phyloP scores from a whole-genome alignment of 768 basidiomycete species.

The Phaffia tasmanica region DNA sequence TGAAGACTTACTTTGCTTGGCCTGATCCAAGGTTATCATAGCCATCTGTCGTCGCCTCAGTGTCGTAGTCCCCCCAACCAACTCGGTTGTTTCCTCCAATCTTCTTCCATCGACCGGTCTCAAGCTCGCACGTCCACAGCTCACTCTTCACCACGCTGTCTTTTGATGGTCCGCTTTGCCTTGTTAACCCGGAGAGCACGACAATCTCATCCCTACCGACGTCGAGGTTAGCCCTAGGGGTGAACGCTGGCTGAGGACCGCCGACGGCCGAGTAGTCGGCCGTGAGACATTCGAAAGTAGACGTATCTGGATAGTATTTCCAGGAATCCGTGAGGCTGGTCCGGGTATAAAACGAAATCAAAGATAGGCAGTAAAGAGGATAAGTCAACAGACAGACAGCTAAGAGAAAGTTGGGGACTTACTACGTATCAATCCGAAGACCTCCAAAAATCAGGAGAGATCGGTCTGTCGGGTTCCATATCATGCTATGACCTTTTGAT shows the following conservation, averaged over 20 bases:
- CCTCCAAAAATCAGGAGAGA: conserved; percentile 19
- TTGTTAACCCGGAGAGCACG: conserved; percentile 12
- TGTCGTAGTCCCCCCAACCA: background rate
- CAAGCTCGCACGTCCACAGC: conserved; percentile 11
- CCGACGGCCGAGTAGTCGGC: conserved; percentile 5
- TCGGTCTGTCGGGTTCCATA: conserved; percentile 13
- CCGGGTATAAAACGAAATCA: too few species aligned
- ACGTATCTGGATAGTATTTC: conserved; percentile 2
- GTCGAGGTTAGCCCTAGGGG: conserved; percentile 15
- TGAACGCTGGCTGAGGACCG: conserved; percentile 17
- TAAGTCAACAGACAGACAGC: background rate
- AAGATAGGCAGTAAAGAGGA: background rate
- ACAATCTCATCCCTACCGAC: conserved; percentile 4
- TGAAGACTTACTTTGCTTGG: background rate
- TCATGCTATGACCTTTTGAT: conserved; percentile 16
- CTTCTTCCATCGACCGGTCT: conserved; percentile 1
- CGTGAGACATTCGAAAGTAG: background rate
- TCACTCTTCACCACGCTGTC: conserved; percentile 10
- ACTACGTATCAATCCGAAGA: conserved; percentile 3
- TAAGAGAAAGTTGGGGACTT: background rate
- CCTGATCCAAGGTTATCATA: background rate
- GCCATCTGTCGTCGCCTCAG: conserved; percentile 1
- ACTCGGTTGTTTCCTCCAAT: conserved; percentile 1
- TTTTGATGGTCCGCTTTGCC: background rate
- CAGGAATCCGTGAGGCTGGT: conserved; percentile 19